Percentiles rank a stretch among this genome's conserved stretches.
phyloP scores from a whole-genome alignment of 2,329 filamentous ascomycete species.

The Aspergillus latus region DNA sequence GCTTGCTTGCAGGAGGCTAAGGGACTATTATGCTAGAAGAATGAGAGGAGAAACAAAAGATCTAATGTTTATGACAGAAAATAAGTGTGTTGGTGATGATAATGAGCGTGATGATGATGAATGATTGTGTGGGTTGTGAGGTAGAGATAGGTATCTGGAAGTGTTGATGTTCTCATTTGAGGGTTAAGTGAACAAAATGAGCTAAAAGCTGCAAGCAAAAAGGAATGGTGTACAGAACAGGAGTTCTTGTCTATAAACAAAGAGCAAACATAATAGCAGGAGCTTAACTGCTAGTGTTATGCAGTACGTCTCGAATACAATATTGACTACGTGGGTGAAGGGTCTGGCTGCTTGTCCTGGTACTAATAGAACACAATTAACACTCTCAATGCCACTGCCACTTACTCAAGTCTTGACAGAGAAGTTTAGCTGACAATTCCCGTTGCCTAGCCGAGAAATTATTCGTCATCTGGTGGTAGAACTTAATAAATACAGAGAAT shows the following conservation, averaged over 20 bases:
- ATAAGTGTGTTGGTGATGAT: not conserved
- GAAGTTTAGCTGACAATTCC: not conserved
- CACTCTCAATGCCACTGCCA: not conserved
- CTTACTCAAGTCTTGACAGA: not conserved
- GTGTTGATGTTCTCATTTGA: not conserved
- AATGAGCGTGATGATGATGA: not conserved
- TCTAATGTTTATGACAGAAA: not conserved
- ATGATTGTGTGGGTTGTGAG: not conserved
- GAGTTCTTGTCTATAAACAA: not conserved
- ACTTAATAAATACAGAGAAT: constrained; percentile 2
- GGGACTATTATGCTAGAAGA: not conserved
- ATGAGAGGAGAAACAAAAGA: not conserved
- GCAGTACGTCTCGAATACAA: not conserved
- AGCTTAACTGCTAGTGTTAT: too few relatives aligned
- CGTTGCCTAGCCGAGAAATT: not conserved
- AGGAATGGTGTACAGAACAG: too few relatives aligned
- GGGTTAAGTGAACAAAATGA: not conserved
- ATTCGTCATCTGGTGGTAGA: not conserved
- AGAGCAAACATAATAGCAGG: not conserved
- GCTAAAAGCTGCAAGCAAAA: not conserved
- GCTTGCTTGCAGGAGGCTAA: not conserved
- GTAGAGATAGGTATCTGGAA: not conserved
- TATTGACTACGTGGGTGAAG: not conserved
- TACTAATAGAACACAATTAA: not conserved
- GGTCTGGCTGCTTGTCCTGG: not conserved